Percentiles rank a stretch among this genome's conserved stretches.
phyloP scores from a whole-genome alignment of 1,284 basidiomycete species.

The Exobasidium cylindrosporum region DNA sequence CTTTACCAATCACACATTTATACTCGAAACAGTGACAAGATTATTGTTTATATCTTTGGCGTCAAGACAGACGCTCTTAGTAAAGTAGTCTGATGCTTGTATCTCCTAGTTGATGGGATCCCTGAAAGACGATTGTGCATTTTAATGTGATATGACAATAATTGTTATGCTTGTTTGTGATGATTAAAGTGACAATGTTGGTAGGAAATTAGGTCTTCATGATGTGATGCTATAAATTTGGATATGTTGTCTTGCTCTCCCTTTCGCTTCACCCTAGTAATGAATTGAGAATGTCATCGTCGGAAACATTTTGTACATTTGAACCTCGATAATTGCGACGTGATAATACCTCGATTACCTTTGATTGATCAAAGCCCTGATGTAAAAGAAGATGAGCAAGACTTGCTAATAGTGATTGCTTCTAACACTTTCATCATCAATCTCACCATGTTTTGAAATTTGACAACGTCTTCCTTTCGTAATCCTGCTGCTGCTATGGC shows the following conservation, averaged over 20 bases:
- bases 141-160: neutral
- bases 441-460: slow-evolving; percentile 56
- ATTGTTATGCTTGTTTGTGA: neutral
- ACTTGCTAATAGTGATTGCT: neutral
- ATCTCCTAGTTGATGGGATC: neutral
- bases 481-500: slow-evolving; percentile 59
- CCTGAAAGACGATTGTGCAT: neutral
- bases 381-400: too few species aligned
- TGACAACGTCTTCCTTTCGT: slow-evolving; percentile 57
- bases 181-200: neutral
- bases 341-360: slow-evolving; percentile 84
- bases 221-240: neutral
- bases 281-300: slow-evolving; percentile 43
- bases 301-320: slow-evolving; percentile 57
- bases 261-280: slow-evolving; percentile 23
- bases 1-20: neutral
- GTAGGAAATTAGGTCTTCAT: neutral
- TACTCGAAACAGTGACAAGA: neutral
- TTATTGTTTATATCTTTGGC: slow-evolving; percentile 1
- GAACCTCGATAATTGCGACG: slow-evolving; percentile 85
- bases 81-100: neutral
- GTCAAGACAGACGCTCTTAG: slow-evolving; percentile 10
- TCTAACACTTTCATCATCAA: neutral
- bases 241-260: neutral
- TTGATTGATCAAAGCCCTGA: slow-evolving; percentile 65